Base-by-base conservation (phyloP, 768 basidiomycete genomes). In the Dacryopinax primogenitus region DNA sequence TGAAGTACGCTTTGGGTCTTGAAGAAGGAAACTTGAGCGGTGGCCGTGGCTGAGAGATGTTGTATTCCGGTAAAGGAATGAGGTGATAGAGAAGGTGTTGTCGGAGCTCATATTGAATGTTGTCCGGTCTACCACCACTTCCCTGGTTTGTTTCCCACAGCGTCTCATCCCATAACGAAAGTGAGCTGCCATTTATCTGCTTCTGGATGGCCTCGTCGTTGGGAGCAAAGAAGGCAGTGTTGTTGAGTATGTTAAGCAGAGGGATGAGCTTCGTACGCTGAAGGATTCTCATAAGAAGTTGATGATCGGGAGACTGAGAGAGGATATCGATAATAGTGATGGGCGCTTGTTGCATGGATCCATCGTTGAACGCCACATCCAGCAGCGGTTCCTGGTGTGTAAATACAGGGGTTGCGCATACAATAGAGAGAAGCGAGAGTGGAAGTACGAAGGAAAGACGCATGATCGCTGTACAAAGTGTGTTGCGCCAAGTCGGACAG, bases 81-180 rank as follows among this genome's bases (percentile, higher is more conserved):
- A 97, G 76, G 74, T 98, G 96, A 73, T 98, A 98, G 71, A 97
- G 86, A 63, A 99, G 81, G 71, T 94, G 87, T 71, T 96, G 93
- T 63, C 95, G 82, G 47, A 98, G 82, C 66, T 83, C 78, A 70
- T 89, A 85, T 65, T 91, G 83, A 33, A 93, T 78, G 73, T 97
- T 97, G 76, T 94, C 93, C 79, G 71, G 2, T 76, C 69, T 21
- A 72, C 70, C 37, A 63, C 67, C 32, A 21, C 51, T 58, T 23
- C 39, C 65, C 33, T 62, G 33, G 36, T 63, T 32, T 33, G 63
- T 13, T 39, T 33, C 67, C 37, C 45, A 41, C 3, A 36, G 67
- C 66, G 37, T 72, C 68, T 36, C 74, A 73, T 61, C 44, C 65
- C 36, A 69, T 67, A 77, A 78, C 79, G 13, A 78, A 15, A 12